Percentiles rank a stretch among this genome's conserved stretches.
Conservation (phyloP, 306 rosid genomes). For the Macrotyloma uniflorum region DNA sequence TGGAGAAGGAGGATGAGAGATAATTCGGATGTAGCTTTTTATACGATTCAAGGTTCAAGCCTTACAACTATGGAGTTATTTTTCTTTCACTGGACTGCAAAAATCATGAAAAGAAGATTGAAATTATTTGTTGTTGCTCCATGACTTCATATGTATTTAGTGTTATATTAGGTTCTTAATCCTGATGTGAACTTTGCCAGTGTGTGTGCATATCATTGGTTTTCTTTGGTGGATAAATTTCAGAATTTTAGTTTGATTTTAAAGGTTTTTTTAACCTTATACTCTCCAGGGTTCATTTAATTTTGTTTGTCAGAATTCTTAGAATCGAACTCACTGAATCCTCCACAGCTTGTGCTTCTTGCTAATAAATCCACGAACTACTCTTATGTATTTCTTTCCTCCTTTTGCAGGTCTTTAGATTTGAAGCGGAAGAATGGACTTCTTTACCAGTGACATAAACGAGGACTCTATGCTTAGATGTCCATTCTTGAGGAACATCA, state of each 20-base stretch:
- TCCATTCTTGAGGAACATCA: slow-evolving; percentile 96
- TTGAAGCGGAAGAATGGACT: slow-evolving; percentile 58
- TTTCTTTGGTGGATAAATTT: background rate
- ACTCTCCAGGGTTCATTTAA: background rate
- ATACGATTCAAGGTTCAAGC: background rate
- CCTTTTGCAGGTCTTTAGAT: slow-evolving; percentile 47
- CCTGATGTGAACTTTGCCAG: background rate
- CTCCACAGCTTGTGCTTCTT: slow-evolving; percentile 11
- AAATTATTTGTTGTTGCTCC: slow-evolving; percentile 5
- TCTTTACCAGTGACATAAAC: slow-evolving; percentile 55
- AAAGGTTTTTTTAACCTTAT: background rate
- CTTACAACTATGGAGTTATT: background rate
- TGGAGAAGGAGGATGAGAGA: background rate
- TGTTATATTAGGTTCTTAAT: slow-evolving; percentile 26
- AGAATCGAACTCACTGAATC: slow-evolving; percentile 20
- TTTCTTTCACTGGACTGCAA: background rate
- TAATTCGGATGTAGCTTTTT: background rate
- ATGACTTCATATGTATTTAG: background rate
- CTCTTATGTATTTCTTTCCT: slow-evolving; percentile 17
- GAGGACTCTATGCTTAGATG: slow-evolving; percentile 77
- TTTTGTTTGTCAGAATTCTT: slow-evolving; percentile 17
- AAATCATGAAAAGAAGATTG: background rate
- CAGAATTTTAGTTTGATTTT: slow-evolving; percentile 19
- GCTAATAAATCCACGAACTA: background rate
- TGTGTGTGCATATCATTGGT: slow-evolving; percentile 14